These are phyloP conservation scores for Tephrocybe sp. DNA, from an alignment of 768 basidiomycete species.

Conservation along the genomic window DNA sequence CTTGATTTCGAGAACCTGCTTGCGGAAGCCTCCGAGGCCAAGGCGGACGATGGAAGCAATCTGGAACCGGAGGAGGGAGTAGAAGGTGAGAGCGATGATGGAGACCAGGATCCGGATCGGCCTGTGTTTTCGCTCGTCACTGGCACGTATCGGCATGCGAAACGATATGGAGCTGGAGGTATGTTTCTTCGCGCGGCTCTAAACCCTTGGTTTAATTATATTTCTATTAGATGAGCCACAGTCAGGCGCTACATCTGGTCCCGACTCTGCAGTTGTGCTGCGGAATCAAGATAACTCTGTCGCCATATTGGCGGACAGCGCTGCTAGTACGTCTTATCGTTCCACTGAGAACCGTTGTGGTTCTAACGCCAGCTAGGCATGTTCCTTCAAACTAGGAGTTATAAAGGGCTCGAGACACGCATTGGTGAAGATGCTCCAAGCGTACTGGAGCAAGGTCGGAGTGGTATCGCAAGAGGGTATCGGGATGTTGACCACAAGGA, in stretches of 20 bases:
- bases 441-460: slow-evolving; percentile 83
- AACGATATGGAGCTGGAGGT: slow-evolving; percentile 53
- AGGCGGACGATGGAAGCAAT: neutral
- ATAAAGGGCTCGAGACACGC: slow-evolving; percentile 77
- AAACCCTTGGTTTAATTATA: neutral
- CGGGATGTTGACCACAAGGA: slow-evolving; percentile 42
- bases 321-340: slow-evolving; percentile 52
- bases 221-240: neutral
- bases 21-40: slow-evolving; percentile 20
- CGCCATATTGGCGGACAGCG: slow-evolving; percentile 55
- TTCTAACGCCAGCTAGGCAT: slow-evolving; percentile 37
- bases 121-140: slow-evolving; percentile 86
- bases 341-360: slow-evolving; percentile 1
- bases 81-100: slow-evolving; percentile 18
- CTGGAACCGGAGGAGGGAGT: neutral
- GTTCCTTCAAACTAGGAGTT: slow-evolving; percentile 73
- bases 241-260: slow-evolving; percentile 10
- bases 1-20: slow-evolving; percentile 72
- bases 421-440: slow-evolving; percentile 78
- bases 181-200: neutral
- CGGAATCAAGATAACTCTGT: slow-evolving; percentile 66
- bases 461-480: slow-evolving; percentile 88
- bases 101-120: slow-evolving; percentile 51
- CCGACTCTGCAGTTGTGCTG: slow-evolving; percentile 37
- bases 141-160: slow-evolving; percentile 80